Evolutionary conservation across 2,329 filamentous ascomycete species (phyloP), one percentile per base, ranked within the genome.

Genomic region (Apiospora rasikravindrae): DNA sequence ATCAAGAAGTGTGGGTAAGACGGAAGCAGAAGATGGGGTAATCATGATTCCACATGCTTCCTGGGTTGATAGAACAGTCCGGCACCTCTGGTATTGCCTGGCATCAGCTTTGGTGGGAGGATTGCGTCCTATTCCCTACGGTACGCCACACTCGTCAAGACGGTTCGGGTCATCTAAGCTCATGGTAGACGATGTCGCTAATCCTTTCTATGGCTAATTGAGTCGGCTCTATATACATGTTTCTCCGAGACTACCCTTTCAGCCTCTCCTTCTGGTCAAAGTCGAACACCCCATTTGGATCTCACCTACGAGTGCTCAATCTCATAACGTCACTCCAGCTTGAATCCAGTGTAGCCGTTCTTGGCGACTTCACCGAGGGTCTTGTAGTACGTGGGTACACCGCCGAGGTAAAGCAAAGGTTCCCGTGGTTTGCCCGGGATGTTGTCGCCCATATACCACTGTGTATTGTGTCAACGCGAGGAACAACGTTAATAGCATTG

Each of bases 381-480:
- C 61, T 72, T 72, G 47, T 68, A 70, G 61, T 76, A 77, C 7
- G 69, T 70, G 2, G 73, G 69, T 13, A 78, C 72, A 13, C 77
- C 76, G 2, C 75, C 77, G 11, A 78, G 69, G 26, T 76, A 85
- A n/a, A 81, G 77, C 47, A 84, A 69, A 6, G 76, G 76, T 76
- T 85, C 82, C 10, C 79, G 71, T 19, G 75, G 72, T 74, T 83
- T 84, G 0, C 83, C 83, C 0, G 83, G 83, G 42, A 85, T 81
- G 67, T 84, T 85, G 1, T 76, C 77, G 0, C 83, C 83, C 78
- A 81, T 81, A 49, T 84, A 85, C 82, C 71, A 70, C 53, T 72
- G 22, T 6, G 6, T 24, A 4, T 6, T 11, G 1, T 47, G 64
- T 68, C 40, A 66, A 61, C 33, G 29, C 29, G 10, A 33, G 3